Evolutionary conservation across 2,329 filamentous ascomycete species (phyloP).

Genomic region (Aspergillus viridinutans): DNA sequence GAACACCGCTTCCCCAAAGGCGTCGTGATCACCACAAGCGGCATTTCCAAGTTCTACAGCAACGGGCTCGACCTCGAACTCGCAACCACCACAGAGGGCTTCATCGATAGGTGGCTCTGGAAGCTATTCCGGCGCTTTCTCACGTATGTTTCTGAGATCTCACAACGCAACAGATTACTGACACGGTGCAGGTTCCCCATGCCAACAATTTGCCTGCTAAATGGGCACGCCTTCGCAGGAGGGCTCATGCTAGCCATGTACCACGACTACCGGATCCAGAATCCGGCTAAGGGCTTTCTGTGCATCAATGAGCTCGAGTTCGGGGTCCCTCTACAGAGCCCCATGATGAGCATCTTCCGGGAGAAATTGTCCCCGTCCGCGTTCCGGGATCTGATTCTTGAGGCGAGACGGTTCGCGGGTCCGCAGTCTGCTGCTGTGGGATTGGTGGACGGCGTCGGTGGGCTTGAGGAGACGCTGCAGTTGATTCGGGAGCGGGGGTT

Average conservation of each 20-base stretch:
- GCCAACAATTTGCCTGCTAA: constrained; percentile 75
- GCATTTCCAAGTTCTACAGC: constrained; percentile 73
- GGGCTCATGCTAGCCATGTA: constrained; percentile 79
- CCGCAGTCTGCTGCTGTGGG: constrained; percentile 61
- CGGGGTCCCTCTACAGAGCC: constrained; percentile 67
- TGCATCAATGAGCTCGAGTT: constrained; percentile 82
- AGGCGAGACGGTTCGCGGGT: constrained; percentile 64
- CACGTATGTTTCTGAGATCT: constrained; percentile 39
- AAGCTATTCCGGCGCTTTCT: constrained; percentile 61
- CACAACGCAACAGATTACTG: background rate
- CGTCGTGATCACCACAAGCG: constrained; percentile 72
- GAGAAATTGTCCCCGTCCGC: constrained; percentile 56
- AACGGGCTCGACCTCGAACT: constrained; percentile 76
- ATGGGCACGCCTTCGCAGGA: constrained; percentile 76
- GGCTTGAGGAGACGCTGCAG: constrained; percentile 57
- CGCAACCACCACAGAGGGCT: constrained; percentile 57
- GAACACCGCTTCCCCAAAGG: constrained; percentile 65
- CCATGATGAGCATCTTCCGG: constrained; percentile 72
- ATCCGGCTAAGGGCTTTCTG: constrained; percentile 64
- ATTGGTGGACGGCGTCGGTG: constrained; percentile 65
- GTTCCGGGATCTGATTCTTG: constrained; percentile 66
- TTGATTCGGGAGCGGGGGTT: constrained; percentile 60
- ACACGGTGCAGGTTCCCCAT: constrained; percentile 58
- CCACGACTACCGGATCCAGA: constrained; percentile 79
- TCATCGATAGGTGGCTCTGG: constrained; percentile 60